Percentiles rank a stretch among this genome's conserved stretches.
Conservation (phyloP, 2,329 filamentous ascomycete species). For the Sclerotiophoma versabilis region DNA sequence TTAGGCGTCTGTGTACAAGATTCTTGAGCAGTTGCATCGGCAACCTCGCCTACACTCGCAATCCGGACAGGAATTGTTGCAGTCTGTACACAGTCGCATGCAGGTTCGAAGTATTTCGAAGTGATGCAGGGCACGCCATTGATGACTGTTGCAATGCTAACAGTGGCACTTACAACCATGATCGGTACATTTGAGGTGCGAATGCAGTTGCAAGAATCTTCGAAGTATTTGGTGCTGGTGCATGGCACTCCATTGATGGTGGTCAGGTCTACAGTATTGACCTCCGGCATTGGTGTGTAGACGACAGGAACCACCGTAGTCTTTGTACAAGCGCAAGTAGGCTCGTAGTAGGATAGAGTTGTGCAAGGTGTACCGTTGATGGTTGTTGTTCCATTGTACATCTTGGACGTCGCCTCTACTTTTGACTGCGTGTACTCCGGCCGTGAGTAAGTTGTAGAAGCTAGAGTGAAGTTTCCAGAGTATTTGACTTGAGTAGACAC, state of each 20-base stretch:
- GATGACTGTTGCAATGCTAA: background rate
- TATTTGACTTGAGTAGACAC: background rate
- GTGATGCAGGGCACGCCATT: background rate
- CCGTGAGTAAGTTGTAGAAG: too few relatives aligned
- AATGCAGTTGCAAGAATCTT: background rate
- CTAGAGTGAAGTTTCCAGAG: background rate
- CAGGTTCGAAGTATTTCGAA: background rate
- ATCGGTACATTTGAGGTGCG: background rate
- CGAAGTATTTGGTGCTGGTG: background rate
- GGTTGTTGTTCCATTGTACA: background rate
- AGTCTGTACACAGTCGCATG: background rate
- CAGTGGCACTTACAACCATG: background rate
- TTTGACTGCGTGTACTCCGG: background rate
- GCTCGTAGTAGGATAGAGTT: slow-evolving; percentile 8
- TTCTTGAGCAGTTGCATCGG: background rate
- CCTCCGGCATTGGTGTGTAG: background rate
- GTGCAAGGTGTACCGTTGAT: slow-evolving; percentile 13
- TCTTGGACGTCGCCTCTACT: background rate
- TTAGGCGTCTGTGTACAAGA: background rate
- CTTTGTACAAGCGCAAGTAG: slow-evolving; percentile 6
- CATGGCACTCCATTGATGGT: background rate
- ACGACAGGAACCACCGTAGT: slow-evolving; percentile 4
- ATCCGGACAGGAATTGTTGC: background rate
- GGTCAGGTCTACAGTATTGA: background rate
- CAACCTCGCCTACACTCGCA: background rate